A percentile compares a stretch with the other conserved stretches of the same genome.
Conservation (phyloP, 225 moss, liverwort and hornwort genomes). For the Rhytidiadelphus loreus region DNA sequence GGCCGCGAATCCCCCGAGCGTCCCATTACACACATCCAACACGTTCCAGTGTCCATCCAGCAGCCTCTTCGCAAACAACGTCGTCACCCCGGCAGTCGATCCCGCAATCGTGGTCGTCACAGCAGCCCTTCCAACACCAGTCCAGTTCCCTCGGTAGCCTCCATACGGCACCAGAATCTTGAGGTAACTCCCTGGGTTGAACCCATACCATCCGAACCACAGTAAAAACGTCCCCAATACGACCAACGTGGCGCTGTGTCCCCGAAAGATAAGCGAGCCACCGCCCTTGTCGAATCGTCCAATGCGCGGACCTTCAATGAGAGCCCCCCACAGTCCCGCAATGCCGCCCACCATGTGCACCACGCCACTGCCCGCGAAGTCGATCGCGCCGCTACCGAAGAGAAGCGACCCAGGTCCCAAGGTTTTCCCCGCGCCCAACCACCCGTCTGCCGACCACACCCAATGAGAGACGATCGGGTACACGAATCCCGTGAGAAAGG, state of each 20-base stretch:
- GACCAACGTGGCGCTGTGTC: constrained; percentile 74
- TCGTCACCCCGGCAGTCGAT: constrained; percentile 61
- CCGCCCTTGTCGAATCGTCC: constrained; percentile 66
- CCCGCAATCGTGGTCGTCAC: constrained; percentile 81
- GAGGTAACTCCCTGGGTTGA: constrained; percentile 74
- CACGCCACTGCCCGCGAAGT: constrained; percentile 70
- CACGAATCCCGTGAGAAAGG: constrained; percentile 62
- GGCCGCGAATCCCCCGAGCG: constrained; percentile 84
- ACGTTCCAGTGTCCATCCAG: constrained; percentile 79
- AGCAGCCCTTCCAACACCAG: constrained; percentile 70
- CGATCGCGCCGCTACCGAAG: constrained; percentile 50
- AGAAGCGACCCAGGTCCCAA: not conserved
- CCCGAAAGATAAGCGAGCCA: constrained; percentile 41
- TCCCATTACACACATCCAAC: constrained; percentile 77
- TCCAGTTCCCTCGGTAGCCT: constrained; percentile 56
- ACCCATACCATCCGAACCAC: constrained; percentile 99
- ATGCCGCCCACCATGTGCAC: constrained; percentile 80
- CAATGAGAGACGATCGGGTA: constrained; percentile 71
- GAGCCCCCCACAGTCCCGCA: constrained; percentile 58
- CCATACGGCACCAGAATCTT: constrained; percentile 17
- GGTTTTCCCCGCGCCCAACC: constrained; percentile 11
- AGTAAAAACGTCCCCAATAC: constrained; percentile 76
- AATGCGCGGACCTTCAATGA: constrained; percentile 63
- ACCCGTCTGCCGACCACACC: constrained; percentile 50
- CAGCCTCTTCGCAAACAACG: constrained; percentile 61